A percentile compares a stretch with the other conserved stretches of the same genome.
Evolutionary conservation across 2,329 filamentous ascomycete genomes (phyloP).

Genomic region (Didymellaceae sp.): DNA sequence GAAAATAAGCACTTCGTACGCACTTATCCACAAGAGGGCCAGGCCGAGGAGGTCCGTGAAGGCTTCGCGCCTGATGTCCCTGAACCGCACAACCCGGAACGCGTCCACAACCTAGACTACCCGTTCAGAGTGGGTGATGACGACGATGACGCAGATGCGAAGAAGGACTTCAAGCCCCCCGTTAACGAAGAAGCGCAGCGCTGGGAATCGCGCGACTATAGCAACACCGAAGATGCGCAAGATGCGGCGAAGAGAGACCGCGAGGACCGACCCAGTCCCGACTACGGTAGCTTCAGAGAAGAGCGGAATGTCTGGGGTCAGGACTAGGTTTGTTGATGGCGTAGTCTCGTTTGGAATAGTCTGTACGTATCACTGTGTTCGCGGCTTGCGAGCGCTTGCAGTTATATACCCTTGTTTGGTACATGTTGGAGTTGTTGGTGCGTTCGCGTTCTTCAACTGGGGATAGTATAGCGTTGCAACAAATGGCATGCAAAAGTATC

Average conservation of each 20-base stretch:
- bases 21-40: conserved; percentile 55
- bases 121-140: conserved; percentile 53
- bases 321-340: conserved; percentile 5
- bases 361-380: conserved; percentile 5
- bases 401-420: conserved; percentile 17
- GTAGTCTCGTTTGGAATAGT: neutral
- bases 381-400: neutral
- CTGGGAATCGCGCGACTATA: conserved; percentile 51
- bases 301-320: conserved; percentile 51
- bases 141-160: conserved; percentile 39
- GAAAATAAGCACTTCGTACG: conserved; percentile 63
- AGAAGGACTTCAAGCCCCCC: conserved; percentile 44
- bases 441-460: conserved; percentile 1
- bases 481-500: neutral
- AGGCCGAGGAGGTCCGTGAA: conserved; percentile 60
- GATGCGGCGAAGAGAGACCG: conserved; percentile 13
- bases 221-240: conserved; percentile 28
- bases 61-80: conserved; percentile 61
- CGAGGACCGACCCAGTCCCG: conserved; percentile 36
- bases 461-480: neutral
- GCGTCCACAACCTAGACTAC: conserved; percentile 53
- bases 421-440: conserved; percentile 13
- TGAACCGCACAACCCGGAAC: conserved; percentile 52
- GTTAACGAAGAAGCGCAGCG: conserved; percentile 52
- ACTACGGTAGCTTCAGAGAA: conserved; percentile 53